phyloP scores from a whole-genome alignment of 1,139 yeast species.

The Geotrichum europaeum region DNA sequence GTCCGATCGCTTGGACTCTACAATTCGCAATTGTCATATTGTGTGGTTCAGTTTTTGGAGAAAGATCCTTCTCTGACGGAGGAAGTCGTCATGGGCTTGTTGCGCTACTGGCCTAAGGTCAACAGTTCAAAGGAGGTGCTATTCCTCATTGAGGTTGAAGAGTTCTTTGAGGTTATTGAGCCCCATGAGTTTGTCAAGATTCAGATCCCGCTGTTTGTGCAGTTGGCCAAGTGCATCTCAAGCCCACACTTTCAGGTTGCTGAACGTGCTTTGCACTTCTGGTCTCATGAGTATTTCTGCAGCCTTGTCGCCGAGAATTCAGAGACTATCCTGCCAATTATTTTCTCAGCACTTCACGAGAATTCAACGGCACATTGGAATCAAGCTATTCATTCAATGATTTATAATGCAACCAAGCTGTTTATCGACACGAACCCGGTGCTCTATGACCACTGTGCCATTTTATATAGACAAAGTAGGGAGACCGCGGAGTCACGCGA shows the following conservation, averaged over 20 bases:
- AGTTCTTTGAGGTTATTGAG: constrained; percentile 93
- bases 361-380: constrained; percentile 71
- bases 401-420: constrained; percentile 83
- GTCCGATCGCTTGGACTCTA: constrained; percentile 81
- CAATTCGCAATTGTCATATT: constrained; percentile 95
- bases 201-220: constrained; percentile 91
- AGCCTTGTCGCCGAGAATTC: constrained; percentile 85
- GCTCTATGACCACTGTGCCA: constrained; percentile 85
- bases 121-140: constrained; percentile 93
- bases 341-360: constrained; percentile 86
- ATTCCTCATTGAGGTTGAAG: constrained; percentile 94
- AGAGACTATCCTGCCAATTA: constrained; percentile 86
- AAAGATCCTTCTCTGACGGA: constrained; percentile 90
- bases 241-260: constrained; percentile 97
- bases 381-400: constrained; percentile 84
- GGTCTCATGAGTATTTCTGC: constrained; percentile 93
- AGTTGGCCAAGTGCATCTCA: constrained; percentile 87
- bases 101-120: constrained; percentile 96
- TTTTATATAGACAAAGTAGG: constrained; percentile 70
- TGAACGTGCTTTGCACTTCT: constrained; percentile 88
- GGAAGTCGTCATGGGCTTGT: constrained; percentile 87
- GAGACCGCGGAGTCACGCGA: constrained; percentile 62
- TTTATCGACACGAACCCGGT: constrained; percentile 95
- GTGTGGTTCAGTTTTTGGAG: constrained; percentile 95
- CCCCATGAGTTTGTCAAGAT: constrained; percentile 91